These are phyloP conservation scores for Agaricus bisporus DNA, from an alignment of 768 basidiomycete species.

Conservation along the genomic window DNA sequence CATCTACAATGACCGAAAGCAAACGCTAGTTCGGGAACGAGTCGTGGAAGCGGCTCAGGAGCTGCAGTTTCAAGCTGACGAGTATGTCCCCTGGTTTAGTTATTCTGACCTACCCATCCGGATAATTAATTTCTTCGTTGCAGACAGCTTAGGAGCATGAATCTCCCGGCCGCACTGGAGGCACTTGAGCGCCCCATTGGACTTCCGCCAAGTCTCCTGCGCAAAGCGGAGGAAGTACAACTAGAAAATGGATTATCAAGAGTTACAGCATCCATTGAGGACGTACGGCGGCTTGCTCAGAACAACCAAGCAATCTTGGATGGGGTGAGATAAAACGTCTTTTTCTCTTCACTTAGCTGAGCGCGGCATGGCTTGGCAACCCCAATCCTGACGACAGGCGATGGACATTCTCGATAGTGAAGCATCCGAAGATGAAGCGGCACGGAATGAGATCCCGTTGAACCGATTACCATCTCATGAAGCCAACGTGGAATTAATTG, in stretches of 20 bases:
- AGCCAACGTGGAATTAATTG: slow-evolving; percentile 68
- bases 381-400: slow-evolving; percentile 40
- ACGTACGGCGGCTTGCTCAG: slow-evolving; percentile 60
- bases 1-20: slow-evolving; percentile 82
- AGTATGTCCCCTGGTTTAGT: slow-evolving; percentile 34
- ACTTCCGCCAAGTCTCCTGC: slow-evolving; percentile 81
- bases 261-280: slow-evolving; percentile 66
- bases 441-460: slow-evolving; percentile 43
- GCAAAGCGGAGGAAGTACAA: slow-evolving; percentile 81
- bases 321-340: slow-evolving; percentile 47
- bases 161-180: slow-evolving; percentile 82
- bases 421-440: slow-evolving; percentile 76
- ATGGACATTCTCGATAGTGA: slow-evolving; percentile 90
- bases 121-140: background rate
- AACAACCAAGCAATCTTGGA: slow-evolving; percentile 60
- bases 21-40: slow-evolving; percentile 62
- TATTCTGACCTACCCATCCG: background rate
- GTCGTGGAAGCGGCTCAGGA: slow-evolving; percentile 55
- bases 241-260: slow-evolving; percentile 68
- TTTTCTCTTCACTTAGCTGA: background rate
- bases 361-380: background rate
- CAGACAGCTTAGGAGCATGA: slow-evolving; percentile 63
- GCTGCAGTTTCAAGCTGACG: slow-evolving; percentile 53
- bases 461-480: slow-evolving; percentile 66
- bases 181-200: slow-evolving; percentile 84